Evolutionary conservation across 805 yeast genomes (phyloP).

Genomic region (Candida loeiensis): DNA sequence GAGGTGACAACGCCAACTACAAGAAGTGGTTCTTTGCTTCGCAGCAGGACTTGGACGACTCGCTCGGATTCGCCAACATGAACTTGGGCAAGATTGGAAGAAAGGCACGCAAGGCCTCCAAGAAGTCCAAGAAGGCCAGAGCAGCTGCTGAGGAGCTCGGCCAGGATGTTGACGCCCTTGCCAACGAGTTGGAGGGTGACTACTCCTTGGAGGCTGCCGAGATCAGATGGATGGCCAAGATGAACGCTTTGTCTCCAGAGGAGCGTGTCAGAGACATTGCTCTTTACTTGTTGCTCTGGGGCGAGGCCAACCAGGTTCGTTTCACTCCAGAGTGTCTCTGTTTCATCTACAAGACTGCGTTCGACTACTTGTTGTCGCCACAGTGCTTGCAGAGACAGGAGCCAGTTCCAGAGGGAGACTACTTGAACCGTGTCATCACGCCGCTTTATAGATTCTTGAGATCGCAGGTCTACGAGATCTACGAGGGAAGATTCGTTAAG

Average conservation of each 20-base stretch:
- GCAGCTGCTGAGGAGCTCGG: constrained; percentile 65
- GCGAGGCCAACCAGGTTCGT: constrained; percentile 92
- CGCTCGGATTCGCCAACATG: constrained; percentile 81
- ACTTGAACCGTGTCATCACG: constrained; percentile 84
- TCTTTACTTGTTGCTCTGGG: constrained; percentile 75
- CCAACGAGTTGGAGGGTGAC: constrained; percentile 75
- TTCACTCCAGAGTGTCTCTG: constrained; percentile 80
- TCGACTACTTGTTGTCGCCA: constrained; percentile 84
- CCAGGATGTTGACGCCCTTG: constrained; percentile 57
- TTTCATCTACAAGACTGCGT: constrained; percentile 92
- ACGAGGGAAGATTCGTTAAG: constrained; percentile 77
- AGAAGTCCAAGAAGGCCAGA: constrained; percentile 75
- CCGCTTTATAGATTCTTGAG: constrained; percentile 81
- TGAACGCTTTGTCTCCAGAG: constrained; percentile 68
- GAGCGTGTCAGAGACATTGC: constrained; percentile 80
- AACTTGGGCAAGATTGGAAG: constrained; percentile 69
- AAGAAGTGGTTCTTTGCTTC: constrained; percentile 89
- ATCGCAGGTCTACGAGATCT: constrained; percentile 77
- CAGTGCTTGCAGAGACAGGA: constrained; percentile 84
- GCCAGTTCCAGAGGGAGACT: constrained; percentile 87
- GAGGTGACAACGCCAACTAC: constrained; percentile 83
- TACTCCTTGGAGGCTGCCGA: constrained; percentile 80
- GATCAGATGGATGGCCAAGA: constrained; percentile 80
- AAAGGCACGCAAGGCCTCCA: constrained; percentile 77
- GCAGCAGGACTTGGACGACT: constrained; percentile 81